Base-by-base conservation (phyloP, 805 yeast genomes). In the Saturnispora silvae region DNA sequence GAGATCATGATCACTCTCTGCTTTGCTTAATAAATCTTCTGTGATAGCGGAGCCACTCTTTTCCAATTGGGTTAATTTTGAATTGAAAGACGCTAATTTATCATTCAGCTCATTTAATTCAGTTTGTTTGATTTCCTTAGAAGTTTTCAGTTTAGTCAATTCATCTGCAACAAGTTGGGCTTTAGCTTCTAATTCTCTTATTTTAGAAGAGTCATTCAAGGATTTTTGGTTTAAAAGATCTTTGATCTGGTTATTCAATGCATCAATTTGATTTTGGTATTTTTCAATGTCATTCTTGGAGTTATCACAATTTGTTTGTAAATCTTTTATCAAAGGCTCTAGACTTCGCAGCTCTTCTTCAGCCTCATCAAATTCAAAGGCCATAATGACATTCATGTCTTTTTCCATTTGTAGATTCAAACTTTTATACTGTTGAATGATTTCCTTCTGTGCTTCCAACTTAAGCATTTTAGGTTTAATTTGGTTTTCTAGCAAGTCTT, bases 401-500 rank as follows among this genome's bases (percentile, higher is more conserved):
- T 44, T 39, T 23, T 44, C 47, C 33, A 26, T 41, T 33, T 44
- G 43, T 10, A 29, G 23, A 10, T 31, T 18, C n/a, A 25, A 37
- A 40, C 81, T 85, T 60, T 89, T 96, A 56, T 70, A 87, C 51
- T 89, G 96, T 25, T 86, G 57, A 50, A 81, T 87, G 20, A 75
- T 65, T 50, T 92, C 72, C 59, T 86, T 89, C 49, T 89, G 96
- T 38, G 70, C 69, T 43, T 94, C 70, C 34, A 87, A 63, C 50
- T 79, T 78, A 40, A 81, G 87, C 35, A 92, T 64, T 53, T 86
- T 85, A 4, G 98, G 98, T 52, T 83, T 94, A 42, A 92, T 89
- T 55, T 92, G 97, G 52, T 87, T 96, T 14, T 64, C 63, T 39
- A 89, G 63, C 31, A 87, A 59, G 22, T 70, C 67, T 46, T 81